Percentiles rank a stretch among this genome's conserved stretches.
These are phyloP conservation scores for Camelina laxa DNA, from an alignment of 345 rosid genomes.

Conservation along the genomic window DNA sequence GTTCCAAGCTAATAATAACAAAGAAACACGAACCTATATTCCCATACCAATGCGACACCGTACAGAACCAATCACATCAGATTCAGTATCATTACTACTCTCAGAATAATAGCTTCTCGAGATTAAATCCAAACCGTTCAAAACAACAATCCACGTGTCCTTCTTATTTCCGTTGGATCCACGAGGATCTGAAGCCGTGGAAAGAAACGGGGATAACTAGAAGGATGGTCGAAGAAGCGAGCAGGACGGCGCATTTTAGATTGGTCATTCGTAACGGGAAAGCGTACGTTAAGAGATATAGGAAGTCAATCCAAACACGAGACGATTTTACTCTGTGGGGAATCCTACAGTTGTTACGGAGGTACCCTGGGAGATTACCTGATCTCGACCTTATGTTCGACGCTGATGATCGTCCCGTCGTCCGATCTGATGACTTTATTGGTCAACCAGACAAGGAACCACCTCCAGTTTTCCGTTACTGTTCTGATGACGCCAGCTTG, in stretches of 20 bases:
- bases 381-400: conserved; percentile 76
- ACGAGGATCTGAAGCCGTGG: conserved; percentile 75
- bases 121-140: conserved; percentile 21
- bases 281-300: conserved; percentile 61
- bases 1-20: not conserved
- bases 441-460: conserved; percentile 51
- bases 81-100: not conserved
- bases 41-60: conserved; percentile 32
- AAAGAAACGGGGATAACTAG: conserved; percentile 56
- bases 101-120: not conserved
- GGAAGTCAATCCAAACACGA: conserved; percentile 50
- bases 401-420: conserved; percentile 57
- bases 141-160: conserved; percentile 50
- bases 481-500: conserved; percentile 53
- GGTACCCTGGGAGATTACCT: conserved; percentile 65
- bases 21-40: conserved; percentile 2
- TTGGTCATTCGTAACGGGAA: conserved; percentile 56
- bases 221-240: conserved; percentile 57
- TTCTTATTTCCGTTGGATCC: conserved; percentile 76
- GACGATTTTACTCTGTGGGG: conserved; percentile 70
- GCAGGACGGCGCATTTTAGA: conserved; percentile 62
- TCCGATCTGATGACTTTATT: conserved; percentile 44
- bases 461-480: conserved; percentile 67
- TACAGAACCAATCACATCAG: conserved; percentile 22
- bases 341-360: conserved; percentile 67